Evolutionary conservation across 2,329 filamentous ascomycete genomes (phyloP).

Genomic region (Penicillium crustosum): DNA sequence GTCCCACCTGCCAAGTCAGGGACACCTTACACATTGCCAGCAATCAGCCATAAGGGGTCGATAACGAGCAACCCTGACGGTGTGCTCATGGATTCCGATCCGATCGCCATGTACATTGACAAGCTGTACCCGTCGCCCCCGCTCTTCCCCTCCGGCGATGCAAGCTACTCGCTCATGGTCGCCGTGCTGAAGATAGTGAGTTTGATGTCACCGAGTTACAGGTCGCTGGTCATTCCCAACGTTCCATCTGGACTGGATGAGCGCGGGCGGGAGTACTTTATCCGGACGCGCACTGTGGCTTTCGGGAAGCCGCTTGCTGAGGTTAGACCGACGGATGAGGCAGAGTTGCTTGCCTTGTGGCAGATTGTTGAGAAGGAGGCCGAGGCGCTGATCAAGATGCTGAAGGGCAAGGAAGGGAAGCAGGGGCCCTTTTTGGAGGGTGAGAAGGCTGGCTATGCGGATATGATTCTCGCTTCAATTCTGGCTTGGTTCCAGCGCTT

Average conservation of each 20-base stretch:
- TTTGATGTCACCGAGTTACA: not conserved
- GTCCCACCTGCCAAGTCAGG: constrained; percentile 22
- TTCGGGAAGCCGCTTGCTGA: constrained; percentile 34
- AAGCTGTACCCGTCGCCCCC: constrained; percentile 29
- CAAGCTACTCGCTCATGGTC: constrained; percentile 33
- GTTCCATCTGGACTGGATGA: constrained; percentile 29
- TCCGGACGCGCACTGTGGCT: constrained; percentile 26
- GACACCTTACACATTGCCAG: constrained; percentile 34
- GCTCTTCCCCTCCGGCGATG: constrained; percentile 36
- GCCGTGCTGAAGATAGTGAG: constrained; percentile 19
- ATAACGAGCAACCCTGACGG: constrained; percentile 26
- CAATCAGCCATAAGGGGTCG: constrained; percentile 31
- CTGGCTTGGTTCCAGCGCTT: constrained; percentile 30
- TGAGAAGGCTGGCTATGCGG: constrained; percentile 32
- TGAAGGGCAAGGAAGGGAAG: constrained; percentile 31
- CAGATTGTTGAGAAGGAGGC: constrained; percentile 23
- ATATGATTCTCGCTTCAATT: constrained; percentile 27
- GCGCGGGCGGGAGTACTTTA: constrained; percentile 33
- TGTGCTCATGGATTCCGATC: constrained; percentile 36
- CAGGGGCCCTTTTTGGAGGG: constrained; percentile 38
- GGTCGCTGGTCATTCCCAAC: constrained; percentile 24
- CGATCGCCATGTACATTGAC: constrained; percentile 35
- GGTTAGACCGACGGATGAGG: constrained; percentile 27
- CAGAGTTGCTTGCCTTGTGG: constrained; percentile 20
- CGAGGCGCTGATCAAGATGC: constrained; percentile 25